Evolutionary conservation across 2,329 filamentous ascomycete species (phyloP).

Genomic region (Fusarium penzigii): DNA sequence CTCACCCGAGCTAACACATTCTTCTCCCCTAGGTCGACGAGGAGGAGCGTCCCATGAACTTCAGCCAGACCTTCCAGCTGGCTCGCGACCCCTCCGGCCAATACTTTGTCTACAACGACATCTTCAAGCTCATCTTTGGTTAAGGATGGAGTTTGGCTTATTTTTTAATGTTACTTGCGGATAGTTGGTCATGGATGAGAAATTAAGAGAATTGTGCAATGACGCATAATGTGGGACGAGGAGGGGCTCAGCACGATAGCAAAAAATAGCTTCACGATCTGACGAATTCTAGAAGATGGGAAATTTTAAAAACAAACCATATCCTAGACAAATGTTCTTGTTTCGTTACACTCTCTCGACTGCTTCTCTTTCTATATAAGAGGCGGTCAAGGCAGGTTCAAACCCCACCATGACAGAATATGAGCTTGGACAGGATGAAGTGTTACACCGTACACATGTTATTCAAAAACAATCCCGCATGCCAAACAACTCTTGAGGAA

Average conservation of each 20-base stretch:
- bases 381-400: too few relatives aligned
- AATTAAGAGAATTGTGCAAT: conserved; percentile 9
- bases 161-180: background rate
- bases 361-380: background rate
- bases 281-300: conserved; percentile 23
- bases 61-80: conserved; percentile 87
- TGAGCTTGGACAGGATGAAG: too few relatives aligned
- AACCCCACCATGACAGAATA: too few relatives aligned
- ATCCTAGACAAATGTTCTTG: background rate
- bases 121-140: conserved; percentile 86
- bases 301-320: conserved; percentile 1
- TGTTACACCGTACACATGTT: too few relatives aligned
- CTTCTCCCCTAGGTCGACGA: conserved; percentile 71
- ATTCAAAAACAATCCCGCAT: background rate
- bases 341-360: background rate
- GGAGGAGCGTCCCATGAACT: conserved; percentile 84
- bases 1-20: conserved; percentile 5
- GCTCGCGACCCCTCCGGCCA: conserved; percentile 63
- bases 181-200: background rate
- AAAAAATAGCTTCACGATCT: conserved; percentile 24
- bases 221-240: conserved; percentile 16
- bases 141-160: conserved; percentile 31
- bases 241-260: conserved; percentile 20
- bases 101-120: conserved; percentile 91
- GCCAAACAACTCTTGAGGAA: background rate